phyloP scores from a whole-genome alignment of 2,329 filamentous ascomycete genomes.

The Venturia nashicola region DNA sequence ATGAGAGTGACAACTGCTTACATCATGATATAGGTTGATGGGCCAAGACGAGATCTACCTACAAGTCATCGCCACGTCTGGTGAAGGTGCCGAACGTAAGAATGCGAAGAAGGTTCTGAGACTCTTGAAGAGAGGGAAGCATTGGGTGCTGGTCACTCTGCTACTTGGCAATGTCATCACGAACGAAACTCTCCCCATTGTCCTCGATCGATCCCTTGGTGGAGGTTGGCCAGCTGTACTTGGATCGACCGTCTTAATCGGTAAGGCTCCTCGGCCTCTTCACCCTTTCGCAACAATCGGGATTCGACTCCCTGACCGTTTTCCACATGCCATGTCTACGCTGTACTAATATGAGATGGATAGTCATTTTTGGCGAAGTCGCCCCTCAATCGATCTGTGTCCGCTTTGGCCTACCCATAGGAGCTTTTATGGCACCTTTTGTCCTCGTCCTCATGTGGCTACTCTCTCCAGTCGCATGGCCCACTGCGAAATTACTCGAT shows the following conservation, averaged over 20 bases:
- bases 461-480: constrained; percentile 81
- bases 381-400: constrained; percentile 94
- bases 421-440: constrained; percentile 81
- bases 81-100: constrained; percentile 71
- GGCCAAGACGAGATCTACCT: constrained; percentile 89
- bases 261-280: constrained; percentile 37
- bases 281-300: background rate
- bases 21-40: constrained; percentile 39
- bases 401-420: constrained; percentile 88
- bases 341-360: constrained; percentile 12
- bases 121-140: constrained; percentile 77
- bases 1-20: background rate
- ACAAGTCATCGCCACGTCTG: constrained; percentile 81
- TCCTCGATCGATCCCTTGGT: constrained; percentile 84
- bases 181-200: constrained; percentile 91
- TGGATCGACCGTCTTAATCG: constrained; percentile 85
- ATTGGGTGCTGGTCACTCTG: constrained; percentile 94
- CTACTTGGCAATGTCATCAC: constrained; percentile 94
- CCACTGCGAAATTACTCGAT: constrained; percentile 90
- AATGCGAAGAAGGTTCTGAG: constrained; percentile 73
- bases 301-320: background rate
- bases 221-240: constrained; percentile 91
- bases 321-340: constrained; percentile 6
- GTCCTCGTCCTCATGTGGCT: constrained; percentile 87
- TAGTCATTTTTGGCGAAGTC: constrained; percentile 96